These are phyloP conservation scores for Echria macrotheca DNA, from an alignment of 495 filamentous ascomycete species.

Conservation along the genomic window DNA sequence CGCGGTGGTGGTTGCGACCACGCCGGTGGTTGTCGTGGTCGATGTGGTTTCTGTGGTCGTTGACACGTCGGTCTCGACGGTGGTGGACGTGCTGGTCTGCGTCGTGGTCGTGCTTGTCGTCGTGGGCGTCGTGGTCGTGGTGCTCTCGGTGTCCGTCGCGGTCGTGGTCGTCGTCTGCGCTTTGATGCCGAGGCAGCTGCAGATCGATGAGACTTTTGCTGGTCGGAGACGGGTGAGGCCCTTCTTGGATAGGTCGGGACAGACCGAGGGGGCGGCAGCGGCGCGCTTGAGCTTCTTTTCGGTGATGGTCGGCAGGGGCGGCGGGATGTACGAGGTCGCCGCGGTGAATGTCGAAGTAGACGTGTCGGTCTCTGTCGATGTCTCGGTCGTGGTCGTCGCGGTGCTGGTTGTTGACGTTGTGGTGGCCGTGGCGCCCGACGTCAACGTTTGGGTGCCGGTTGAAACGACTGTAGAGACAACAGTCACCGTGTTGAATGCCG, in stretches of 20 bases:
- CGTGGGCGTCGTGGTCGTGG: not conserved
- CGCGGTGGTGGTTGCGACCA: not conserved
- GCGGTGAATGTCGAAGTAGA: not conserved
- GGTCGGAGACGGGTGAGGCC: not conserved
- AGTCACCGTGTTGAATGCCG: not conserved
- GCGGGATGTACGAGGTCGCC: not conserved
- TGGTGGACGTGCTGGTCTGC: not conserved
- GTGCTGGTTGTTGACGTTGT: not conserved
- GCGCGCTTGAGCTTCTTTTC: too few relatives aligned
- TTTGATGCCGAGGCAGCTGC: constrained; percentile 3
- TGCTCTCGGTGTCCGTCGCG: not conserved
- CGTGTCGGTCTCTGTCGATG: not conserved
- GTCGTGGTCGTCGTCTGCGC: not conserved
- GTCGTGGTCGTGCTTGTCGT: constrained; percentile 2
- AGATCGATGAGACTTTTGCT: not conserved
- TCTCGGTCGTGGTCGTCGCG: not conserved
- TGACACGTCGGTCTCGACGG: not conserved
- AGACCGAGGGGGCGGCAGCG: not conserved
- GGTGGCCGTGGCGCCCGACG: not conserved
- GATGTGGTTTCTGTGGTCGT: not conserved
- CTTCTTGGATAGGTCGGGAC: not conserved
- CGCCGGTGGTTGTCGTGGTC: not conserved
- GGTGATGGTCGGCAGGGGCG: not conserved
- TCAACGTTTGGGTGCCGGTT: not conserved
- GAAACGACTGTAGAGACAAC: not conserved